Conservation (phyloP, 371 early-diverging fungal species). For the Syncephalastrum contaminatum region DNA sequence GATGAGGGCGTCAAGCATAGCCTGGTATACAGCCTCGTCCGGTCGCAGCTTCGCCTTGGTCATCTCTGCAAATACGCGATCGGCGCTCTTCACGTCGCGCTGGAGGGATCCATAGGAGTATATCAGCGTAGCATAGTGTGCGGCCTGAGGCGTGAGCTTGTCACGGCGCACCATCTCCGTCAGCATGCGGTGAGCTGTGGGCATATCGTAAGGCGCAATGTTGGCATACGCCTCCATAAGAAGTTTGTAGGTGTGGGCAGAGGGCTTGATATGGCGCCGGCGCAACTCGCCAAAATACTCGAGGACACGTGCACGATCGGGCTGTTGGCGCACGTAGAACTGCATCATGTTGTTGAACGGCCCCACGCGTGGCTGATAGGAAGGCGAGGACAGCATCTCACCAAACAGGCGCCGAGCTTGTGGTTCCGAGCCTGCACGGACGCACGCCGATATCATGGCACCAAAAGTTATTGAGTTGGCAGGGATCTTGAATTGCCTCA, state of each 20-base stretch:
- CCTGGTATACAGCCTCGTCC: conserved; percentile 61
- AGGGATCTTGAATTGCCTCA: conserved; percentile 48
- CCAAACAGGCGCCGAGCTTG: conserved; percentile 49
- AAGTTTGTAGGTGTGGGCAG: conserved; percentile 63
- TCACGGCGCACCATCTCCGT: conserved; percentile 50
- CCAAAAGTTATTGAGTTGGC: conserved; percentile 65
- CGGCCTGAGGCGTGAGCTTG: conserved; percentile 46
- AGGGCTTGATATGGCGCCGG: conserved; percentile 51
- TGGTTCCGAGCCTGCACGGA: conserved; percentile 58
- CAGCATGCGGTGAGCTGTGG: conserved; percentile 55
- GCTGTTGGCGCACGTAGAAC: conserved; percentile 63
- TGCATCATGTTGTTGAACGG: conserved; percentile 70
- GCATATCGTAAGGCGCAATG: conserved; percentile 64
- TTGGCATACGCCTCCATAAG: conserved; percentile 60
- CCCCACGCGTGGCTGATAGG: conserved; percentile 54
- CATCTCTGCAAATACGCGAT: conserved; percentile 54
- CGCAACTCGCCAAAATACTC: conserved; percentile 54
- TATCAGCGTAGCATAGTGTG: conserved; percentile 62
- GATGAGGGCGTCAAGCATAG: conserved; percentile 58
- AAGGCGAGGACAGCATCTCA: conserved; percentile 53
- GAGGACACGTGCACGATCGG: conserved; percentile 51
- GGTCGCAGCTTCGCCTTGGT: conserved; percentile 32
- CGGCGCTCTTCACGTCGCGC: conserved; percentile 52
- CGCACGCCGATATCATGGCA: conserved; percentile 63
- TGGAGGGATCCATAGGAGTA: conserved; percentile 63